Conservation (phyloP, 2,329 filamentous ascomycete species). For the Helminthosporium solani region DNA sequence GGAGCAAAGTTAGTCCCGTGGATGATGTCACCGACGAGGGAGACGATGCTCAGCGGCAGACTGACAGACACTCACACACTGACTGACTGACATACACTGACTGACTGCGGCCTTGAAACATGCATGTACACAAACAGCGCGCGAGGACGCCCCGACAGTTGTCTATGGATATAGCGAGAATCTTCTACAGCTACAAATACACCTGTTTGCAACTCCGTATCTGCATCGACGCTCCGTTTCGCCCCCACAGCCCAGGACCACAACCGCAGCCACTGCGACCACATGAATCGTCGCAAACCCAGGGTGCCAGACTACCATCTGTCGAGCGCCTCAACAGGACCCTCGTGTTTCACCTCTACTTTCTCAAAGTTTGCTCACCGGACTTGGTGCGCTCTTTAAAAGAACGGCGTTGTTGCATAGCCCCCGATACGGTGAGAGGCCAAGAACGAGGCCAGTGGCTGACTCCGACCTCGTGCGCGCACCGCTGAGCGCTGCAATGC, state of each 20-base stretch:
- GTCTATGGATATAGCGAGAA: conserved; percentile 4
- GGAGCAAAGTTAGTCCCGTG: conserved; percentile 7
- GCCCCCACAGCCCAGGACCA: too few species aligned
- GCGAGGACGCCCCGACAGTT: neutral
- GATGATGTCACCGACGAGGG: conserved; percentile 11
- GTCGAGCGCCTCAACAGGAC: neutral
- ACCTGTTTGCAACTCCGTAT: neutral
- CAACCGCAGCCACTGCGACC: too few species aligned
- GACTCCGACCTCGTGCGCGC: neutral
- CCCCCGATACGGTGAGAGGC: conserved; percentile 13
- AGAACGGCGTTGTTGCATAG: conserved; percentile 9
- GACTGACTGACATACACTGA: neutral
- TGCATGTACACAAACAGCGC: neutral
- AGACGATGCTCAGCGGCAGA: conserved; percentile 1
- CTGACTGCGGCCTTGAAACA: too few species aligned
- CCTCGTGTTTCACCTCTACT: conserved; percentile 12
- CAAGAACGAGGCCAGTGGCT: neutral
- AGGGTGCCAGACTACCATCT: too few species aligned
- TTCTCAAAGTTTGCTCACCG: conserved; percentile 7
- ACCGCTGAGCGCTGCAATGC: neutral
- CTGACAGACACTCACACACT: neutral
- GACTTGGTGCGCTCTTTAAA: conserved; percentile 4
- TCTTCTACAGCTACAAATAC: conserved; percentile 7
- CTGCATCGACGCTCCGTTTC: neutral
- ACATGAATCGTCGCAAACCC: too few species aligned